Base-by-base conservation (phyloP, 805 yeast species). In the Cyberlindnera suaveolens region DNA sequence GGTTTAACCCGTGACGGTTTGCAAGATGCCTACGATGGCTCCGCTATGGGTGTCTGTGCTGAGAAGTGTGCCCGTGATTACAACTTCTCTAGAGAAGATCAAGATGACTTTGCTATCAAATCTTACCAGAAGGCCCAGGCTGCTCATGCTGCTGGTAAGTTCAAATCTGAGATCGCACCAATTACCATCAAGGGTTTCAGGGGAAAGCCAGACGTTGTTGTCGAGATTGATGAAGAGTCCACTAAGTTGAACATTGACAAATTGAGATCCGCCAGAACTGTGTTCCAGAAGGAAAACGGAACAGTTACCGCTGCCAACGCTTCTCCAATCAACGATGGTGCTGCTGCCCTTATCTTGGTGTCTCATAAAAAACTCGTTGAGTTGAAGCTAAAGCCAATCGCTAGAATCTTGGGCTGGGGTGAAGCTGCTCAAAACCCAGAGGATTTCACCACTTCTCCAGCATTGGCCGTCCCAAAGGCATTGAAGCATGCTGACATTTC, bases 231-330 rank as follows among this genome's bases (percentile, higher is more conserved):
- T 67, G 98, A 93, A 68, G 99, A 93, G 73, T 68, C 76, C 47
- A 61, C 69, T 44, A 87, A 87, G 62, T 75, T 90, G 55, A 78
- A 91, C 69, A 89, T 85, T 66, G 72, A 73, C 34, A 88, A 78
- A 64, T 71, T 93, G 56, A 78, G 75, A 62, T 41, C 82, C 45
- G 96, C 98, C 27, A 85, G 98, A 72, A 80, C 99, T 42, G 98
- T 88, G 32, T 93, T 93, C 82, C 85, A 86, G 70, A 81, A 78
- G 68, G 96, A 89, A 61, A 81, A 83, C 55, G 99, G 98, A 63
- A 86, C 97, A 34, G 91, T 93, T 48, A 91, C 99, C 33, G 98
- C 96, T 20, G 95, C 97, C 56, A 95, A 93, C 65, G 95, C 98
- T 26, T 88, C 97, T 26, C 88, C 95, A 60, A 74, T 93, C 59